phyloP scores from a whole-genome alignment of 1,139 yeast genomes.

The Taphrina sp. region DNA sequence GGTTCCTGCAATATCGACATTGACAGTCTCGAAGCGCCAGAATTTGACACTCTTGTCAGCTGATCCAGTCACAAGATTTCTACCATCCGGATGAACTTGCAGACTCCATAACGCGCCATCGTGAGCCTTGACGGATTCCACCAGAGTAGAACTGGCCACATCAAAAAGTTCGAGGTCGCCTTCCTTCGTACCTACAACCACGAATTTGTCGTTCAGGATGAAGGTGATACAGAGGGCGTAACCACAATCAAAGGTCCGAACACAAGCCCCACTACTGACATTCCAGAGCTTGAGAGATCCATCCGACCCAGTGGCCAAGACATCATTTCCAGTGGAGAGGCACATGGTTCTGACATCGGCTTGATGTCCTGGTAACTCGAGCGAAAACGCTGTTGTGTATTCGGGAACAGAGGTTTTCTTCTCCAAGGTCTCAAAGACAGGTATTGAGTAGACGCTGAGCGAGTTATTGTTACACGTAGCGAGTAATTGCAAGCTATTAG shows the following conservation, averaged over 20 bases:
- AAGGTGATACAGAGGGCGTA: slow-evolving; percentile 79
- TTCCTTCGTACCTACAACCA: slow-evolving; percentile 76
- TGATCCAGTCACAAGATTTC: slow-evolving; percentile 82
- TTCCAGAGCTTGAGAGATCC: slow-evolving; percentile 91
- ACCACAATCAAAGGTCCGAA: slow-evolving; percentile 86
- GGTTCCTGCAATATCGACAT: slow-evolving; percentile 70
- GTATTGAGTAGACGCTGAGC: slow-evolving; percentile 63
- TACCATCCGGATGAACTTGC: slow-evolving; percentile 84
- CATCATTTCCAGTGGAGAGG: slow-evolving; percentile 72
- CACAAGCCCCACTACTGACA: slow-evolving; percentile 64
- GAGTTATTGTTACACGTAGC: slow-evolving; percentile 70
- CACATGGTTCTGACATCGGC: slow-evolving; percentile 83
- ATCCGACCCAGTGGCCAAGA: slow-evolving; percentile 86
- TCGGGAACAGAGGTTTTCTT: slow-evolving; percentile 53
- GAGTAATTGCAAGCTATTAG: slow-evolving; percentile 55
- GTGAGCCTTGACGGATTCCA: slow-evolving; percentile 77
- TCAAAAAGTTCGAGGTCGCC: slow-evolving; percentile 86
- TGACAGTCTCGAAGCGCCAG: slow-evolving; percentile 75
- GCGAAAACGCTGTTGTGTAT: slow-evolving; percentile 53
- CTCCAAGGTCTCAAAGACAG: slow-evolving; percentile 51
- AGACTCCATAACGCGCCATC: slow-evolving; percentile 88
- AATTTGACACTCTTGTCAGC: slow-evolving; percentile 87
- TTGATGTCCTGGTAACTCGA: slow-evolving; percentile 83
- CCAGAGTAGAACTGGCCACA: slow-evolving; percentile 70
- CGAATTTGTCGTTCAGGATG: slow-evolving; percentile 77